phyloP scores from a whole-genome alignment of 345 rosid genomes.

The Mallotus nudiflorus region DNA sequence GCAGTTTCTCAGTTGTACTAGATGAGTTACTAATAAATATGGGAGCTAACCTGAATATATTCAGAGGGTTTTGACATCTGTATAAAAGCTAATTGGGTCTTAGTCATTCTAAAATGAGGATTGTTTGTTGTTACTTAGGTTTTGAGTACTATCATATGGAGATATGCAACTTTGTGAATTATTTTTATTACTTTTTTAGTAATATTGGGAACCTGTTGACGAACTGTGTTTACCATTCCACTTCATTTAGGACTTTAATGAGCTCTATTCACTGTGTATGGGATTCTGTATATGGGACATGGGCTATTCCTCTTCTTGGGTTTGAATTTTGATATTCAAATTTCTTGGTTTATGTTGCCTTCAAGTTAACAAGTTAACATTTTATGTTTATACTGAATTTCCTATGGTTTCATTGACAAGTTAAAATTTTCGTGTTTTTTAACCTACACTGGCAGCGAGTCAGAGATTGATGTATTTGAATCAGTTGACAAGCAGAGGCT shows the following conservation, averaged over 20 bases:
- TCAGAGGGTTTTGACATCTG: background rate
- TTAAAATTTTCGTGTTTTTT: conserved; percentile 8
- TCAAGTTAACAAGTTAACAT: background rate
- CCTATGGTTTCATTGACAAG: background rate
- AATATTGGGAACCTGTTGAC: background rate
- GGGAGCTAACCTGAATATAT: background rate
- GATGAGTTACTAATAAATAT: background rate
- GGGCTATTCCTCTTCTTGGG: background rate
- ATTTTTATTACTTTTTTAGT: background rate
- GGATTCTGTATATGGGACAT: background rate
- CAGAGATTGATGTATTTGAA: conserved; percentile 89
- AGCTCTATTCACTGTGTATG: background rate
- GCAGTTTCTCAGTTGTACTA: background rate
- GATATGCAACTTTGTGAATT: background rate
- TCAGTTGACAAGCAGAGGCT: conserved; percentile 70
- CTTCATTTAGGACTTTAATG: background rate
- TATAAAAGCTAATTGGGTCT: too few species aligned
- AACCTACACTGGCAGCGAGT: conserved; percentile 51
- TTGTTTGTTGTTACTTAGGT: background rate
- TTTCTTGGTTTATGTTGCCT: background rate
- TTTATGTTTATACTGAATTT: background rate
- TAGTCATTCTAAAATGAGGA: background rate
- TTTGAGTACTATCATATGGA: background rate
- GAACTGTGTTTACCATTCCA: background rate
- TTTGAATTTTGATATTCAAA: background rate